Base-by-base conservation (phyloP, 768 basidiomycete species). In the Vishniacozyma victoriae region DNA sequence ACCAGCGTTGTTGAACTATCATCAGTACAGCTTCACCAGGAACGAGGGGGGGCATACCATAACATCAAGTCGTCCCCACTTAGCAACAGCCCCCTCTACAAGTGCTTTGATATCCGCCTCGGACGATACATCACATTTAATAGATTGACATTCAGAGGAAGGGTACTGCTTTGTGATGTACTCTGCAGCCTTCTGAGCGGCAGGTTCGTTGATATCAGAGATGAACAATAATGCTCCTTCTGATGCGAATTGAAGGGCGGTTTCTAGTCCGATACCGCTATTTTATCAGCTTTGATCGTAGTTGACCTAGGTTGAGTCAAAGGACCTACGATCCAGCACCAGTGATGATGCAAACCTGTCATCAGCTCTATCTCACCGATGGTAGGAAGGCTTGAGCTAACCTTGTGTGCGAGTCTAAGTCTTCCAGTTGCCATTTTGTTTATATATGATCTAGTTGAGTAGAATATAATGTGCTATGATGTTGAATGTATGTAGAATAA, bases 1-100 rank as follows among this genome's bases (percentile, higher is more conserved):
- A n/a, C 93, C 92, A 82, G 68, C 90, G 64, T 95, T 95, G 71
- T 95, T 95, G 72, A 93, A 95, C 90, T 93, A 52, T 13, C n/a
- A 35, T 23, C 19, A 39, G 45, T 25, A 16, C 20, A 16, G 18
- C 6, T 42, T 22, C 14, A 20, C n/a, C 16, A 62, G n/a, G n/a
- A n/a, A n/a, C n/a, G n/a, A n/a, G n/a, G n/a, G n/a, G n/a, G n/a
- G n/a, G n/a, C 79, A 60, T 66, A 92, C 91, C 86, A 99, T 86
- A 52, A 99, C 76, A 69, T 99, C 95, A 60, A 99, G 76, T 48
- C 95, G 77, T n/a, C 95, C 95, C 72, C 91, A 95, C 61, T 83
- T 79, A 50, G 80, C 75, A 45, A 95, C 82, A 0, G 92, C 85
- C 44, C 71, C 74, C 46, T 87, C 84, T 19, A 99, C 87, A 6